A percentile compares a stretch with the other conserved stretches of the same genome.
Conservation (phyloP, 148 eudicot genomes). For the Arbutus unedo region DNA sequence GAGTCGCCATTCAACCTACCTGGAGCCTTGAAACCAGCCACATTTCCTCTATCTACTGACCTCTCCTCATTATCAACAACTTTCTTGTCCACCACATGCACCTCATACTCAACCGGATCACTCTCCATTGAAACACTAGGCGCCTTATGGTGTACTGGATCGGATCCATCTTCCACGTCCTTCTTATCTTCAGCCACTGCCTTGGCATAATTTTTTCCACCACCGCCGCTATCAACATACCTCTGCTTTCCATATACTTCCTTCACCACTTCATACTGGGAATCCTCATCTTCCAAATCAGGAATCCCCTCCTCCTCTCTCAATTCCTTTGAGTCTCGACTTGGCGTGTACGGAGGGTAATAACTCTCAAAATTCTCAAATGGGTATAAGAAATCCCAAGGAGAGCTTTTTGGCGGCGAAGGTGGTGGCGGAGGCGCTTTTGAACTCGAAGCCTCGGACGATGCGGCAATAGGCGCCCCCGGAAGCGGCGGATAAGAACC, state of each 20-base stretch:
- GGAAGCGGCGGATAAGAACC: conserved; percentile 13
- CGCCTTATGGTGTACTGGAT: conserved; percentile 26
- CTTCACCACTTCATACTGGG: conserved; percentile 67
- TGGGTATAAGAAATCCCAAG: conserved; percentile 82
- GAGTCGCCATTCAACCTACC: conserved; percentile 27
- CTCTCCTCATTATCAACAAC: conserved; percentile 59
- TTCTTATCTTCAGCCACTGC: conserved; percentile 31
- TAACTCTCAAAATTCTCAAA: conserved; percentile 58
- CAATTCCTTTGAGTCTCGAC: conserved; percentile 67
- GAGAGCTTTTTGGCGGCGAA: conserved; percentile 54
- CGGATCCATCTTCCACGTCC: conserved; percentile 26
- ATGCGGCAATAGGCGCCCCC: neutral
- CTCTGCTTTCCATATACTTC: conserved; percentile 58
- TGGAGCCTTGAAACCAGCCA: conserved; percentile 30
- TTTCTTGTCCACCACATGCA: conserved; percentile 85
- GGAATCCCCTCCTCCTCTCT: conserved; percentile 93
- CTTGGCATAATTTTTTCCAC: conserved; percentile 34
- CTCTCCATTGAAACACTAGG: conserved; percentile 34
- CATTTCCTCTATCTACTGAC: conserved; percentile 34
- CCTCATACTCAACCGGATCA: conserved; percentile 73
- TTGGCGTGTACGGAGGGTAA: conserved; percentile 59
- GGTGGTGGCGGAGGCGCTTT: conserved; percentile 73
- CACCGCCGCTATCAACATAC: conserved; percentile 42
- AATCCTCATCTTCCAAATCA: conserved; percentile 83
- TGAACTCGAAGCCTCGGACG: conserved; percentile 35